These are phyloP conservation scores for Naegleria gruberi DNA, from an alignment of 208 protist genomes.

Conservation along the genomic window DNA sequence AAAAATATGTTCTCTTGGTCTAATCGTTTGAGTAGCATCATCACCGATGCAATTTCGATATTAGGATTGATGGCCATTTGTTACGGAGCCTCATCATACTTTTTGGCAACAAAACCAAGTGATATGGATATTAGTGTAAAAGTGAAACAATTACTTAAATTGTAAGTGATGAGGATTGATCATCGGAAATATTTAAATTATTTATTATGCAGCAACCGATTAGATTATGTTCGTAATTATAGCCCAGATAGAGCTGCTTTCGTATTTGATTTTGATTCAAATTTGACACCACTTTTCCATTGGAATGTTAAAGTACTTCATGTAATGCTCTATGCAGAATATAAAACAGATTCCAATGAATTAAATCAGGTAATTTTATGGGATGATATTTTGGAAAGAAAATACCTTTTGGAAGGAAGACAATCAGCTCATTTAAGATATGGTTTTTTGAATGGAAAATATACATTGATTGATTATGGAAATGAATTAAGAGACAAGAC, in stretches of 20 bases:
- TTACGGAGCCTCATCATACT: not conserved
- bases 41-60: not conserved
- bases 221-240: not conserved
- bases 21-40: not conserved
- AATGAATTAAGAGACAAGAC: not conserved
- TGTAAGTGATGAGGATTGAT: not conserved
- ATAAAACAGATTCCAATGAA: not conserved
- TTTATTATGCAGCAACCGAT: not conserved
- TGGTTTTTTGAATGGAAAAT: not conserved
- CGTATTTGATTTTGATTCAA: not conserved
- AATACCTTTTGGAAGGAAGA: not conserved
- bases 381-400: slow-evolving; percentile 5
- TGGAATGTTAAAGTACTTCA: not conserved
- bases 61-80: not conserved
- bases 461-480: not conserved
- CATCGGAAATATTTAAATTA: not conserved
- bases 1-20: not conserved
- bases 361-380: slow-evolving; percentile 2
- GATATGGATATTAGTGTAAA: not conserved
- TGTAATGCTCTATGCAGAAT: not conserved
- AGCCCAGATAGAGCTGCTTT: not conserved
- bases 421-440: not conserved
- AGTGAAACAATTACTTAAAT: not conserved
- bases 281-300: not conserved
- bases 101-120: not conserved